Conservation (phyloP, 2,329 filamentous ascomycete genomes). For the Rhynchosporium agropyri region DNA sequence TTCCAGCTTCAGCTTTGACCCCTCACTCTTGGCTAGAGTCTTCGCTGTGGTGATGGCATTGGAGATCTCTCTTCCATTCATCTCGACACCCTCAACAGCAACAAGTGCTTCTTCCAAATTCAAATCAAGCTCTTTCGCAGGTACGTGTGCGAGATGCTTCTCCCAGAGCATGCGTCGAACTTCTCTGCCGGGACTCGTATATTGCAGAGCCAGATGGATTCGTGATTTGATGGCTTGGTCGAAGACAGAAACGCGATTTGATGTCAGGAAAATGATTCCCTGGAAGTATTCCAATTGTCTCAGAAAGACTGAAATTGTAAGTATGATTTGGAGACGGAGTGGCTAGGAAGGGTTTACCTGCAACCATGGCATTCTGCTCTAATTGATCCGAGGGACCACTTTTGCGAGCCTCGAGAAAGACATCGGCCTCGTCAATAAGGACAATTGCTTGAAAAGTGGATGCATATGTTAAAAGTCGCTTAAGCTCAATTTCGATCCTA, state of each 20-base stretch:
- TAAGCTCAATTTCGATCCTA: conserved; percentile 42
- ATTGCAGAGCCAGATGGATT: conserved; percentile 40
- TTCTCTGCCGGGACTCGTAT: conserved; percentile 26
- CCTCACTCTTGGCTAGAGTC: conserved; percentile 26
- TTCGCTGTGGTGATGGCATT: conserved; percentile 36
- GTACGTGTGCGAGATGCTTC: conserved; percentile 27
- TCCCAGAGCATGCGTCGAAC: conserved; percentile 36
- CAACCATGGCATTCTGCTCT: conserved; percentile 46
- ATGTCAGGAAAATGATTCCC: conserved; percentile 46
- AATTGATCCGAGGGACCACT: conserved; percentile 39
- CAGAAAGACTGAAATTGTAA: conserved; percentile 39
- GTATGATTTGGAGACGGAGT: neutral
- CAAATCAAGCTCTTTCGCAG: conserved; percentile 29
- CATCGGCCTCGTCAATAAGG: conserved; percentile 71
- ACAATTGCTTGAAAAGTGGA: conserved; percentile 73
- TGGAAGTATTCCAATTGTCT: conserved; percentile 45
- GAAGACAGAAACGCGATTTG: conserved; percentile 41
- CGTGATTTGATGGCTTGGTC: conserved; percentile 43
- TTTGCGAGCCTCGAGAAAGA: conserved; percentile 51
- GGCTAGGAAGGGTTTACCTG: conserved; percentile 12
- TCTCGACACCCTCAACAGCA: conserved; percentile 25
- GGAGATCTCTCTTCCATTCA: conserved; percentile 44
- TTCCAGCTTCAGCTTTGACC: conserved; percentile 22
- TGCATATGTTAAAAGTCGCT: conserved; percentile 70
- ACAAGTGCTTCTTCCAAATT: conserved; percentile 25